Evolutionary conservation across 345 rosid species (phyloP), one percentile per base, ranked within the genome.

Genomic region (Eucalyptus regnans): DNA sequence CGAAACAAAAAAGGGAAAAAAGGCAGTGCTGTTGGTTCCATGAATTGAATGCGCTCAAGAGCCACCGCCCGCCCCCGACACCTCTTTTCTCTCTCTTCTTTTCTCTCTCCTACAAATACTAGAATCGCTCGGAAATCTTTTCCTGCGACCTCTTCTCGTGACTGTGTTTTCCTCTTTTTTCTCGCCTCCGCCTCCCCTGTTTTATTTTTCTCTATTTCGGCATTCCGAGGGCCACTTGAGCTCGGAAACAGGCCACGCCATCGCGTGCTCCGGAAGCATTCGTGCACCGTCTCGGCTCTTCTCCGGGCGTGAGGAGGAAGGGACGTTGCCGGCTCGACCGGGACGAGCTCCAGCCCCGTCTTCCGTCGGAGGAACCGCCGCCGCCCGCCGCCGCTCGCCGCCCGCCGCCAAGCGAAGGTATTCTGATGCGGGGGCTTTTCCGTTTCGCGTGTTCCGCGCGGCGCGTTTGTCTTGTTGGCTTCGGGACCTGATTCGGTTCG

Each of bases 11-110:
- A 37, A 64, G 54, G 88, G 71, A 52, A 52, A 88, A 80, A 89
- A 64, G 89, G 91, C 83, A 89, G 91, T 87, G 88, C 88, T 64
- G 51, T 8, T 76, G 88, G 86, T 86, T 88, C n/a, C 41, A 66
- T 91, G 93, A 91, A 90, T 86, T 91, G 92, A 93, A 93, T 90
- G 93, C 90, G 90, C 90, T 92, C 93, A 12, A 84, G 71, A 6
- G 48, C 29, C 68, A 29, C 16, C 87, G 37, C 90, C 90, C 48
- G 5, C 41, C 17, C 27, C 91, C 46, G 68, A 62, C 88, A 37
- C 58, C 58, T 88, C 31, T 49, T 49, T 87, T 23, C 56, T 33
- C 90, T 87, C 54, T 89, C 90, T 86, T 56, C 46, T 33, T 49
- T 41, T 79, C 41, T 49, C 62, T 8, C 88, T 41, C 86, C 90